Evolutionary conservation across 1,139 yeast genomes (phyloP).

Genomic region (Debaryomycetaceae sp.): DNA sequence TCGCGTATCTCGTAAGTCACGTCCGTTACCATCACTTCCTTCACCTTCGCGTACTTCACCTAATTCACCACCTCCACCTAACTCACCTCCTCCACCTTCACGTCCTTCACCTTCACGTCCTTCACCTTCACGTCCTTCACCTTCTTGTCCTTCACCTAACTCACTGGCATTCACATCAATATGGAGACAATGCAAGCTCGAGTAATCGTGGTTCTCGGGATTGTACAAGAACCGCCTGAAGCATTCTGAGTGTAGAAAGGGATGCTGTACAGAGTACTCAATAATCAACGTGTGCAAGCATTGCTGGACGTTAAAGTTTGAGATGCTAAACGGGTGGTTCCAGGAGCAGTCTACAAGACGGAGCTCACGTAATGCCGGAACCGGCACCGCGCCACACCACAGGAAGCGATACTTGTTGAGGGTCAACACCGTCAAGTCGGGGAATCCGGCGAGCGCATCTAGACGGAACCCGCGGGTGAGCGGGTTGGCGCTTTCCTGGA

Average conservation of each 20-base stretch:
- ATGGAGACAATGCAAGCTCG: conserved; percentile 11
- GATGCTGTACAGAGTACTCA: conserved; percentile 16
- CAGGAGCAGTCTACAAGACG: conserved; percentile 27
- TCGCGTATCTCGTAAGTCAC: too few relatives aligned
- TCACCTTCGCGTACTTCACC: too few relatives aligned
- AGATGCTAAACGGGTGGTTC: conserved; percentile 32
- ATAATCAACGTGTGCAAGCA: conserved; percentile 14
- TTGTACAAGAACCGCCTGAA: conserved; percentile 18
- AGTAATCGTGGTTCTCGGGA: conserved; percentile 11
- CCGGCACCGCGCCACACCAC: conserved; percentile 13
- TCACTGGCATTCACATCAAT: conserved; percentile 6
- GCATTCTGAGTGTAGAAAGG: conserved; percentile 29
- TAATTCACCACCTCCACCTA: too few relatives aligned
- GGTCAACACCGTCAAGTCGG: conserved; percentile 10
- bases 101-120: too few relatives aligned
- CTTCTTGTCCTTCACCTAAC: too few relatives aligned
- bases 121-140: too few relatives aligned
- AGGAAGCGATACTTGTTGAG: conserved; percentile 23
- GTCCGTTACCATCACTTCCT: too few relatives aligned
- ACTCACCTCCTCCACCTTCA: too few relatives aligned
- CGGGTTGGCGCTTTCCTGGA: neutral
- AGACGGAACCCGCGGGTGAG: conserved; percentile 16
- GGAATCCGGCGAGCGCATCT: conserved; percentile 19
- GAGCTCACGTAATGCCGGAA: conserved; percentile 4
- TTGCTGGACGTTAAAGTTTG: conserved; percentile 20